A percentile compares a stretch with the other conserved stretches of the same genome.
Conservation (phyloP, 192 early-diverging fungal genomes). For the Coemansia sp. region DNA sequence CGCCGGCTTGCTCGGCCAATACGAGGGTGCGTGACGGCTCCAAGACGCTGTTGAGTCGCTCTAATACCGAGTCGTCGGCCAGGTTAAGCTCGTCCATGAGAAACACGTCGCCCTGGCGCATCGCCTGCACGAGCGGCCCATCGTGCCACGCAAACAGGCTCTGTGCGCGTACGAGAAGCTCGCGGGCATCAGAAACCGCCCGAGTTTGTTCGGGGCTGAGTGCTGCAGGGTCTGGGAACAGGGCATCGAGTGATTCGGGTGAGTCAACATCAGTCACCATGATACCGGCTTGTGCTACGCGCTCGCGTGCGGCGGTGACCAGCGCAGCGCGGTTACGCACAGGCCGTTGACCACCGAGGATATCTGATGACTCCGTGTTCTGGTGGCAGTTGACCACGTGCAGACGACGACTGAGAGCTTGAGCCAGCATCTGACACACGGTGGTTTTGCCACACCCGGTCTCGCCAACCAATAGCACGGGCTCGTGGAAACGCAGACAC, state of each 20-base stretch:
- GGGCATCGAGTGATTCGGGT: constrained; percentile 23
- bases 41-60: constrained; percentile 92
- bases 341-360: constrained; percentile 92
- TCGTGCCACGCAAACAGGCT: constrained; percentile 95
- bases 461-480: constrained; percentile 93
- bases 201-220: too few species aligned
- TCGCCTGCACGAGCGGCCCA: constrained; percentile 88
- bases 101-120: constrained; percentile 85
- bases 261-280: neutral
- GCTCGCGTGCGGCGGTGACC: constrained; percentile 53
- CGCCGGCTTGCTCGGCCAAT: constrained; percentile 86
- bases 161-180: constrained; percentile 39
- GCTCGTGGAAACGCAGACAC: constrained; percentile 80
- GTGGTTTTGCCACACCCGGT: constrained; percentile 99
- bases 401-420: constrained; percentile 62
- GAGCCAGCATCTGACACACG: constrained; percentile 89
- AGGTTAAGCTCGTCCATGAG: constrained; percentile 97
- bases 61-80: constrained; percentile 97
- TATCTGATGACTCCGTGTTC: constrained; percentile 90
- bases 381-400: constrained; percentile 97
- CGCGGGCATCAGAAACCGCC: constrained; percentile 8
- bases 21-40: constrained; percentile 84
- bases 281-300: constrained; percentile 29
- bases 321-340: constrained; percentile 70
- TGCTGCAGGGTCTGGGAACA: neutral